phyloP scores from a whole-genome alignment of 129 eudicot genomes.

The Apium graveolens region DNA sequence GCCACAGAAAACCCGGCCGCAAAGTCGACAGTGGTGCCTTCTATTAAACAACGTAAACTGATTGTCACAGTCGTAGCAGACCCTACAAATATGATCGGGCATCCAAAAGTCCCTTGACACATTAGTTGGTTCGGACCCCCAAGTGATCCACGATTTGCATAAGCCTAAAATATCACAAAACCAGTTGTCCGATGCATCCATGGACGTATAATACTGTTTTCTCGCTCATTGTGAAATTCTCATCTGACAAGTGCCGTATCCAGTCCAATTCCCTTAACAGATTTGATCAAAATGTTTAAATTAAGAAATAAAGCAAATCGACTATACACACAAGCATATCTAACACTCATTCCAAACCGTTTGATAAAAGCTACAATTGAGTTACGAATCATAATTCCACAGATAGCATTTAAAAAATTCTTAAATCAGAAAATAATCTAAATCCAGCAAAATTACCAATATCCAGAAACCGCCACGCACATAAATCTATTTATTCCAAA shows the following conservation, averaged over 20 bases:
- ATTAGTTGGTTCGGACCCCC: neutral
- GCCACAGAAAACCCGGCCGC: neutral
- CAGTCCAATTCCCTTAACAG: neutral
- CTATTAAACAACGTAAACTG: neutral
- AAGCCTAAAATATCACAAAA: neutral
- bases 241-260: neutral
- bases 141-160: slow-evolving; percentile 5
- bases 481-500: neutral
- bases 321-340: too few species aligned
- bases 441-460: neutral
- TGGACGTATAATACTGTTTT: neutral
- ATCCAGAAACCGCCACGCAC: neutral
- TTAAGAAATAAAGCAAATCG: neutral
- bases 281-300: neutral
- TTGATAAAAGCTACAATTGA: too few species aligned
- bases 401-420: neutral
- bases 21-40: slow-evolving; percentile 8
- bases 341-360: neutral
- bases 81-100: slow-evolving; percentile 6
- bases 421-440: neutral
- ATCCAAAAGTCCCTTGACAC: slow-evolving; percentile 8
- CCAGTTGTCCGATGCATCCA: slow-evolving; percentile 2
- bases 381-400: neutral
- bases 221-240: neutral
- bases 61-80: neutral